These are phyloP conservation scores for Geotrichum australiense DNA, from an alignment of 1,139 yeast species.

Conservation along the genomic window DNA sequence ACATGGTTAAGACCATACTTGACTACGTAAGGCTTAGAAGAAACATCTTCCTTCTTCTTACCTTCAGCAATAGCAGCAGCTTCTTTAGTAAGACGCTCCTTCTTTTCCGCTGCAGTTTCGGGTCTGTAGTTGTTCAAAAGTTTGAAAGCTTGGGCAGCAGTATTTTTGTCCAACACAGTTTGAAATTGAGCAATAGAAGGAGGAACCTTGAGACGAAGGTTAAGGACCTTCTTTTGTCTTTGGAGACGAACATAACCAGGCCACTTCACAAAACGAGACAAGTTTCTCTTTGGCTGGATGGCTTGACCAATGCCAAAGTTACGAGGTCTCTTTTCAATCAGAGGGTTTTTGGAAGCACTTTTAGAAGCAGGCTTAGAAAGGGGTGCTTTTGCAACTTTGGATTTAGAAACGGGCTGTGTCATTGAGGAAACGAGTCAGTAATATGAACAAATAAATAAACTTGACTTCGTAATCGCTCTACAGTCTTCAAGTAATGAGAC, in stretches of 20 bases:
- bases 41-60: constrained; percentile 89
- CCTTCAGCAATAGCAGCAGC: constrained; percentile 99
- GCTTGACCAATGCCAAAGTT: constrained; percentile 95
- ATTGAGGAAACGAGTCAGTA: constrained; percentile 49
- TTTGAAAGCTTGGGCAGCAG: constrained; percentile 94
- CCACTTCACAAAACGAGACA: constrained; percentile 95
- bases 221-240: constrained; percentile 95
- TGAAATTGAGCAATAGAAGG: constrained; percentile 97
- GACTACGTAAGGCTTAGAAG: constrained; percentile 92
- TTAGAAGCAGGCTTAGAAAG: constrained; percentile 44
- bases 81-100: constrained; percentile 97
- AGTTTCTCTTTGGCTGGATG: constrained; percentile 92
- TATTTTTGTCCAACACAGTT: constrained; percentile 93
- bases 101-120: constrained; percentile 94
- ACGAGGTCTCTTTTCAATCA: constrained; percentile 82
- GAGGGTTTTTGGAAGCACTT: constrained; percentile 48
- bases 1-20: constrained; percentile 99
- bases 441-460: constrained; percentile 13
- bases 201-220: constrained; percentile 95
- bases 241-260: constrained; percentile 95
- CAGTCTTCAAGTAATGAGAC: constrained; percentile 27
- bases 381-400: constrained; percentile 89
- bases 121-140: constrained; percentile 98
- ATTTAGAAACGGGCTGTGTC: constrained; percentile 66
- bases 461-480: constrained; percentile 28